Base-by-base conservation (phyloP, 2,329 filamentous ascomycete genomes). In the Pseudocercospora fijiensis region DNA sequence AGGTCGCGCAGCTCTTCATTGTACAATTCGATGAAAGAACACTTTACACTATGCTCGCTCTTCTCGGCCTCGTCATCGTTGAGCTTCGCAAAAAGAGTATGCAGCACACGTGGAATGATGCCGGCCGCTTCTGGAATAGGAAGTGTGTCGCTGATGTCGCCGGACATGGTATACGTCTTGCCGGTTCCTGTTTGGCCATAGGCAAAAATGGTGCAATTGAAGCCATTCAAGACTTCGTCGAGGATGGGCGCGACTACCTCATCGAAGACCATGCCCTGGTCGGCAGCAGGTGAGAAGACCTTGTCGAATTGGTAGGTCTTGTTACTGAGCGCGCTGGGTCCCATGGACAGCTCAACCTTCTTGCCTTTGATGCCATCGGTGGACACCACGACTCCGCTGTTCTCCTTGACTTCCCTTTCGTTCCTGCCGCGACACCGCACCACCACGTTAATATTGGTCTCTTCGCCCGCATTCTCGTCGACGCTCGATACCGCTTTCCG, bases 131-230 rank as follows among this genome's bases (percentile, higher is more conserved):
- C 95, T 1, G 94, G 94, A 13, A 96, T 83, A 64, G 96, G 87
- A 1, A 94, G 92, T 41, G 92, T 91, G 71, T 97, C 91, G 13
- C 86, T 91, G 87, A 99, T 97, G 77, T 99, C 94, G 61, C 95
- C 95, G 0, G 94, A 96, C 95, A 99, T 99, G 24, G 95, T 99
- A 78, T 99, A 99, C 13, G 95, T 99, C 78, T 99, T 99, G 71
- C 95, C 95, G 0, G 95, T 99, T 51, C 95, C 95, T 0, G 95
- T 99, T 77, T 99, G 95, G 26, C 95, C 95, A 76, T 99, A 99
- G 33, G 95, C 95, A 73, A 99, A 99, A 65, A 99, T 96, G 4
- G 95, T 99, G 79, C 95, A 99, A 77, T 99, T 99, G 80, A 91
- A 98, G 58, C 95, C 95, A 24, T 88, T 85, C 47, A 99, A 85